A percentile compares a stretch with the other conserved stretches of the same genome.
These are phyloP conservation scores for Carex cristatella DNA, from an alignment of 176 grass and related monocot genomes.

Conservation along the genomic window DNA sequence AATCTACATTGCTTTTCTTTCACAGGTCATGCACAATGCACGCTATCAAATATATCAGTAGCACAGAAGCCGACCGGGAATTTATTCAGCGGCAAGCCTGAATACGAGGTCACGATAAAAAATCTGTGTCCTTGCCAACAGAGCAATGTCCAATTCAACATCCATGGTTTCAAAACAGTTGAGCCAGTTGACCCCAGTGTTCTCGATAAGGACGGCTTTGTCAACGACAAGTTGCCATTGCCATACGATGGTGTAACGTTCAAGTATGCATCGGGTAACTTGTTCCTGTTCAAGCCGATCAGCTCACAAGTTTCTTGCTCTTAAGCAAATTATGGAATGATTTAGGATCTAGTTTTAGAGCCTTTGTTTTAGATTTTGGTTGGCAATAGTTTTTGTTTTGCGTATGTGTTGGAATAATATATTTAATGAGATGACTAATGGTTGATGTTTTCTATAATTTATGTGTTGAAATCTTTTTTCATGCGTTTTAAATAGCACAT, in stretches of 20 bases:
- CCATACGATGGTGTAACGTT: neutral
- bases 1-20: neutral
- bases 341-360: neutral
- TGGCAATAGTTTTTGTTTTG: neutral
- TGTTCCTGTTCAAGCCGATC: slow-evolving; percentile 1
- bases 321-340: neutral
- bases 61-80: neutral
- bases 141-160: neutral
- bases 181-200: neutral
- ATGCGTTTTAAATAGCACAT: too few relatives aligned
- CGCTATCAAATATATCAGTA: neutral
- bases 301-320: slow-evolving; percentile 10
- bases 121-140: neutral
- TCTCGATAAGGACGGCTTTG: neutral
- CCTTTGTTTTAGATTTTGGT: neutral
- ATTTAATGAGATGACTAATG: too few relatives aligned
- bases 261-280: neutral
- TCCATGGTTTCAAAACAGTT: neutral
- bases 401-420: neutral
- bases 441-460: too few relatives aligned
- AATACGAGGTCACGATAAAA: neutral
- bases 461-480: too few relatives aligned
- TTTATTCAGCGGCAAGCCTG: neutral
- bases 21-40: slow-evolving; percentile 4
- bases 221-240: neutral